Evolutionary conservation across 1,139 yeast species (phyloP), one percentile per base, ranked within the genome.

Genomic region (Saccharomyces hybrid): DNA sequence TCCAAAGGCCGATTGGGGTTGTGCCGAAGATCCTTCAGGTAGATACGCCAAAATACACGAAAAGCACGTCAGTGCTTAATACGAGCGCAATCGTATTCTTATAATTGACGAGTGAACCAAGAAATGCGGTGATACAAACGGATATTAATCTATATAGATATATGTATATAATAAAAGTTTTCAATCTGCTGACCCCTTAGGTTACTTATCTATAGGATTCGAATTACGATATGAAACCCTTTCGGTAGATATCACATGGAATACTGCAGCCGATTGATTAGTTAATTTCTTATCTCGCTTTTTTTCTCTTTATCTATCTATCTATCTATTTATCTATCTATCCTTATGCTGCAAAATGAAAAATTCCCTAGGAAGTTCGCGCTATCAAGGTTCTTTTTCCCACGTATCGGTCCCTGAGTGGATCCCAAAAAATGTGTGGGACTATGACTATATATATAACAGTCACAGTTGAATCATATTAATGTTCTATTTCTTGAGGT

Each of bases 1-100:
- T 74, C 99, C 99, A 72, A 93, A 95, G 81, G 98, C 98, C 61
- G 99, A 93, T 75, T 93, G 99, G 99, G 99, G 99, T 60, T 93
- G 99, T 77, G 91, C 91, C 70, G 96, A 86, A 65, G 99, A 93
- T 75, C 99, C 99, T 54, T 87, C 96, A 55, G 99, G 99, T 62
- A 88, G 99, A 78, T 91, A 80, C 70, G 97, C 96, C 63, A 82
- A 87, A 75, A 84, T 87, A 64, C 99, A 93, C 73, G 90, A 86
- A 55, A 72, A 83, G 64, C 80, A 82, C 59, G 78, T 81, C 57
- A 67, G 71, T 48, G 60, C 51, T 34, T 48, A 52, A 47, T 25
- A 46, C 19, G 44, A 38, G 11, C 19, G 5, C 11, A 38, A 7
- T 19, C 8, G 44, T 19, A 11, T n/a, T 19, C 26, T 38, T 38